A percentile compares a stretch with the other conserved stretches of the same genome.
Conservation (phyloP, 768 basidiomycete species). For the Serendipita vermifera region DNA sequence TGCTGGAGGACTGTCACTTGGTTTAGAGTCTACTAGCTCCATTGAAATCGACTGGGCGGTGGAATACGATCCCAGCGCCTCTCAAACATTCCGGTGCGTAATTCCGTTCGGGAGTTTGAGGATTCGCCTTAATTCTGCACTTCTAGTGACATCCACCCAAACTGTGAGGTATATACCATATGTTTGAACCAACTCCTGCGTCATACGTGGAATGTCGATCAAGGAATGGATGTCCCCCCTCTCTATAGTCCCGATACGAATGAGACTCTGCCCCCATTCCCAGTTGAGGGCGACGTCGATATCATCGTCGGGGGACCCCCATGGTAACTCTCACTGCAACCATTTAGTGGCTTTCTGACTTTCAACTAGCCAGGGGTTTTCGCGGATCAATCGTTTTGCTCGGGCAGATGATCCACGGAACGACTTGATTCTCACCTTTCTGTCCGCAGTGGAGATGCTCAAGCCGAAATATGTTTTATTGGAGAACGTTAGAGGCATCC, state of each 20-base stretch:
- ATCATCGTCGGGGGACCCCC: constrained; percentile 7
- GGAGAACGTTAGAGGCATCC: constrained; percentile 7
- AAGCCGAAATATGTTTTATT: constrained; percentile 15
- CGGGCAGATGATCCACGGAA: constrained; percentile 7
- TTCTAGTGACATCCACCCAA: constrained; percentile 39
- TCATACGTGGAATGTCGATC: constrained; percentile 38
- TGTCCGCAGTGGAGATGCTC: constrained; percentile 11
- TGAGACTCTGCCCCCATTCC: constrained; percentile 9
- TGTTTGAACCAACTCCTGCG: constrained; percentile 55
- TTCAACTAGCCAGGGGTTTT: not conserved
- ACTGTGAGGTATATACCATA: constrained; percentile 50
- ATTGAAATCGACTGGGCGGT: not conserved
- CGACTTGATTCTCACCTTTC: not conserved
- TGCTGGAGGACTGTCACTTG: constrained; percentile 6
- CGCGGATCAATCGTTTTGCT: not conserved
- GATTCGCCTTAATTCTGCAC: constrained; percentile 7
- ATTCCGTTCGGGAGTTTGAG: not conserved
- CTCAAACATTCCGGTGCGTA: constrained; percentile 46
- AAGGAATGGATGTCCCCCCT: constrained; percentile 31
- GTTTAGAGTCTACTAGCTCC: not conserved
- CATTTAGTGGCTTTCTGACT: no score
- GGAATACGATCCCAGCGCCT: constrained; percentile 29
- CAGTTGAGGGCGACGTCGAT: constrained; percentile 5
- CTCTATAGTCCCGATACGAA: constrained; percentile 7
- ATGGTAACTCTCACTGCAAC: constrained; percentile 25